Base-by-base conservation (phyloP, 192 early-diverging fungal genomes). In the Gryganskiella cystojenkinii region DNA sequence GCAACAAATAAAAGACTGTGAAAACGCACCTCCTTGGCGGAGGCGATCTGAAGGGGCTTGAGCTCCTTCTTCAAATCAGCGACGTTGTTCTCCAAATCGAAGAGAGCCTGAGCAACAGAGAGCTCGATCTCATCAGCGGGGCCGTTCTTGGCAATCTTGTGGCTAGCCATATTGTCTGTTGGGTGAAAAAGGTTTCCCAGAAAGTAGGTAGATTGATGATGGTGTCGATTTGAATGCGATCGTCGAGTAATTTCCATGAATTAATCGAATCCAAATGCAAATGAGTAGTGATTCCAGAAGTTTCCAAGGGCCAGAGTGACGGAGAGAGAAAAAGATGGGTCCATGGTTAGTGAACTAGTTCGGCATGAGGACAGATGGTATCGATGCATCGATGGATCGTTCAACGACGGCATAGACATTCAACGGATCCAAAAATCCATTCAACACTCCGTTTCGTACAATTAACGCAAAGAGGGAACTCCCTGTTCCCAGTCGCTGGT, bases 51-150 rank as follows among this genome's bases (percentile, higher is more conserved):
- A 82, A 99, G 91, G 61, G 94, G 93, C 76, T 93, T 90, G 71
- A 99, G 90, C 71, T 99, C 98, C 82, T 92, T 93, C 93, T 96
- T 97, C 80, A 99, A 91, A 80, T 99, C 98, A 65, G 93, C 85
- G 73, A 95, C 95, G 90, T 94, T 96, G 70, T 92, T 87, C 90
- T 98, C 95, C 62, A 98, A 89, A 84, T 99, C 96, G 85, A 90
- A 86, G 79, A 99, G 90, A 81, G 96, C 92, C 83, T 96, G 94
- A 83, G 96, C 98, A 83, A 99, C 92, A 84, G 92, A 87, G 70
- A 95, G 89, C 87, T 98, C 96, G 74, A 96, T 91, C 85, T 96
- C 95, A 80, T 88, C 83, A 58, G 82, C 74, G 62, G 82, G 66
- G 74, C 74, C 74, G 74, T 78, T 78, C 74, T 78, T 78, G 74